Percentiles rank a stretch among this genome's conserved stretches.
phyloP scores from a whole-genome alignment of 2,329 filamentous ascomycete species.

The Colletotrichum shisoi region DNA sequence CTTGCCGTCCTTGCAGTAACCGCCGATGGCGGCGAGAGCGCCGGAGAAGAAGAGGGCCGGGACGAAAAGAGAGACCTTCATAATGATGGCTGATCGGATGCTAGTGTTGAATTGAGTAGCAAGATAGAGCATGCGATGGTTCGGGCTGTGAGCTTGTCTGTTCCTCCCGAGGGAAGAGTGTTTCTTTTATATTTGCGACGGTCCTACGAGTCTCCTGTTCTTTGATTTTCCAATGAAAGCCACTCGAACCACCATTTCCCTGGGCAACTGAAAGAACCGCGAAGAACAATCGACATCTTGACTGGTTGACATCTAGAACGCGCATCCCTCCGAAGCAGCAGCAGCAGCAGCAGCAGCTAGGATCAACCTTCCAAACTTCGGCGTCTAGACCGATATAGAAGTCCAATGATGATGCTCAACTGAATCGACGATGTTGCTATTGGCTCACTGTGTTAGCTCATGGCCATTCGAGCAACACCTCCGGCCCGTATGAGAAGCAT shows the following conservation, averaged over 20 bases:
- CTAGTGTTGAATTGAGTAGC: neutral
- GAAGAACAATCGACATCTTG: neutral
- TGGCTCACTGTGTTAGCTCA: neutral
- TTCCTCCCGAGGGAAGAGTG: neutral
- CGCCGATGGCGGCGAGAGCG: constrained; percentile 24
- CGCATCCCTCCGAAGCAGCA: neutral
- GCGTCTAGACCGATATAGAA: constrained; percentile 5
- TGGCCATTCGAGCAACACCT: neutral
- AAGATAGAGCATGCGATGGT: neutral
- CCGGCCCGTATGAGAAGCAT: neutral
- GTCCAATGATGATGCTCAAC: neutral
- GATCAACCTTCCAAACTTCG: neutral
- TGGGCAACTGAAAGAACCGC: neutral
- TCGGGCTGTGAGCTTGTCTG: neutral
- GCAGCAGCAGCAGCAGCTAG: neutral
- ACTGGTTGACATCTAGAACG: neutral
- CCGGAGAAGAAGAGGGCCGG: constrained; percentile 18
- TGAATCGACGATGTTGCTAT: neutral
- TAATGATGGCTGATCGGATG: neutral
- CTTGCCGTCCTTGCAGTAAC: constrained; percentile 32
- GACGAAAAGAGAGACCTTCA: constrained; percentile 22
- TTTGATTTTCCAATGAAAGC: neutral
- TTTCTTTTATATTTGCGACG: constrained; percentile 11
- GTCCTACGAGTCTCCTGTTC: no score
- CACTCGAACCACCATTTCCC: neutral